Base-by-base conservation (phyloP, 139 green algal species). In the Coelastrella sp. region DNA sequence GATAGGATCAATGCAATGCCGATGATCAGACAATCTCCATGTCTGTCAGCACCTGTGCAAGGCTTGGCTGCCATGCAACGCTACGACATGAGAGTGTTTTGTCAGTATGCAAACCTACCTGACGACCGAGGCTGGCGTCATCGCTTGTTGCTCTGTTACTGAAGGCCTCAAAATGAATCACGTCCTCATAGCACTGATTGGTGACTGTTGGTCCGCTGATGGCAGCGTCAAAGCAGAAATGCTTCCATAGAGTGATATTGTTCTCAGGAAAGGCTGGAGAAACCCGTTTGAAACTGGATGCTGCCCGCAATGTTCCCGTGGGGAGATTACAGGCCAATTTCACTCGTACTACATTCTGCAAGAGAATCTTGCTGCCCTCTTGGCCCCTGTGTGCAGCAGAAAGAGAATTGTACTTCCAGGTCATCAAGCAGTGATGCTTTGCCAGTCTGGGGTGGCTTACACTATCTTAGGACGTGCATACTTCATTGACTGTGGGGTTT, bases 131-230 rank as follows among this genome's bases (percentile, higher is more conserved):
- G 15, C 71, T 60, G 4, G 75, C 35, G n/a, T 82, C 75, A 27
- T 57, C 66, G 38, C 35, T 57, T 3, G 53, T n/a, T n/a, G 75
- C 30, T 27, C 53, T 13, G 4, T 59, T 19, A 32, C 75, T 82
- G 75, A 82, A 82, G 51, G 23, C 35, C 2, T 69, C 6, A 30
- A 82, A 82, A 21, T 82, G 75, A 11, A 82, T 51, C 21, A 60
- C 51, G 6, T 82, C 53, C 0, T 38, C 9, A 27, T 41, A 82
- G 53, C 75, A 82, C 23, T 40, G n/a, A 19, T 57, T 35, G 2
- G 40, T 17, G 3, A 60, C 32, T 23, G 25, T n/a, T 11, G 35
- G 50, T 23, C 17, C 9, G 9, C 6, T 43, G 25, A 82, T 15
- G 9, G 75, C 35, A 32, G 75, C 75, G 27, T 45, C 40, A 19